Base-by-base conservation (phyloP, 306 rosid species). In the Gastrolobium villosum region DNA sequence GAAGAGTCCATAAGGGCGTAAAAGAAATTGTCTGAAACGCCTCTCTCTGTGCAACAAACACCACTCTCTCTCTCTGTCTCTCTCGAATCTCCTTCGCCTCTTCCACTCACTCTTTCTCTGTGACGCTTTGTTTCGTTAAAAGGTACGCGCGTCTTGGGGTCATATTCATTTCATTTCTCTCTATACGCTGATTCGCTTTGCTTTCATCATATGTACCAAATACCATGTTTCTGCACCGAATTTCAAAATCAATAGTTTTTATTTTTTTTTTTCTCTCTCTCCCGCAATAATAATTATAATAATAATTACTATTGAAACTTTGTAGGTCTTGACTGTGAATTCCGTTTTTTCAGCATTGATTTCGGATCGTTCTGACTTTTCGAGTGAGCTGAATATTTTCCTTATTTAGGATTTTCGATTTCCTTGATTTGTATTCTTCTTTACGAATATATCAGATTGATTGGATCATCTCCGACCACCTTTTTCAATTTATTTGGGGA, bases 321-420 rank as follows among this genome's bases (percentile, higher is more conserved):
- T 3, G 45, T 6, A 48, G 63, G 48, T 74, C 43, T 78, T 85
- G 61, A 48, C 81, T 70, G 54, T 46, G 13, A 49, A 20, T 78
- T 68, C 82, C 84, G 14, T 54, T 74, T 46, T 65, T 65, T 59
- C 46, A 7, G 49, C 88, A 54, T 62, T 39, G 26, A 78, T 74
- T 82, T 78, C 82, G 86, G 84, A 85, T 85, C 84, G 4, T 79
- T 79, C 64, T 74, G 76, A 77, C 85, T 77, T 60, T 65, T 35
- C 34, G 5, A 10, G 8, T 56, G 4, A 65, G 6, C 68, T 77
- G 34, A 13, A 13, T 76, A 3, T 57, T 76, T 77, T 67, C 15
- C 26, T 1, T 45, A 2, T 70, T 75, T 10, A 26, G 10, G 32
- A 13, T 67, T 40, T 67, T 53, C 7, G n/a, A 6, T 76, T 64